A percentile compares a stretch with the other conserved stretches of the same genome.
phyloP scores from a whole-genome alignment of 768 basidiomycete genomes.

The Mycena alexandri region DNA sequence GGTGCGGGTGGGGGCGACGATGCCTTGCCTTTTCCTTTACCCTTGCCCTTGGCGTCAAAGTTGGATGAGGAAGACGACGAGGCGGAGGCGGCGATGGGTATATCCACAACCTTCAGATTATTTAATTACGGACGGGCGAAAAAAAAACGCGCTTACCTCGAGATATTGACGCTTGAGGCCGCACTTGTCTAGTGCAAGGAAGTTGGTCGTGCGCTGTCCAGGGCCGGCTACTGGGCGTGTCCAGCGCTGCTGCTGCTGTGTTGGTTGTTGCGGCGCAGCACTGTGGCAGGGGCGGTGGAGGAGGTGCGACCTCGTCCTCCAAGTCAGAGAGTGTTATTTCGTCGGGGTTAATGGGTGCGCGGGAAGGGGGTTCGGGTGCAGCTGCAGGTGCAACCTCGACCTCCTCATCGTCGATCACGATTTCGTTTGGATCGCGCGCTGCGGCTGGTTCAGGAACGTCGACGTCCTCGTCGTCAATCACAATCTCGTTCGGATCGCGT shows the following conservation, averaged over 20 bases:
- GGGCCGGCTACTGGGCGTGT: constrained; percentile 24
- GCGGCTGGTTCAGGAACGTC: neutral
- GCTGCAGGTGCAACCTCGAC: constrained; percentile 40
- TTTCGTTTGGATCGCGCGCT: constrained; percentile 15
- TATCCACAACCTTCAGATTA: constrained; percentile 73
- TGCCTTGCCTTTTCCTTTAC: constrained; percentile 13
- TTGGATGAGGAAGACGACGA: neutral
- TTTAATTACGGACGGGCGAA: neutral
- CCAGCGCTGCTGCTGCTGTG: constrained; percentile 9
- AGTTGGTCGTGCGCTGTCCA: constrained; percentile 58
- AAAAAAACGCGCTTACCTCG: constrained; percentile 64
- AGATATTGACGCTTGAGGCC: constrained; percentile 81
- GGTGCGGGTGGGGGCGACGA: constrained; percentile 38
- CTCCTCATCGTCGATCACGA: constrained; percentile 8
- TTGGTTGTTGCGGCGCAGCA: neutral
- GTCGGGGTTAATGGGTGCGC: constrained; percentile 50
- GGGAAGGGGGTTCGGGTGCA: constrained; percentile 37
- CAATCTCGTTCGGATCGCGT: constrained; percentile 27
- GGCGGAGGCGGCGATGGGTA: constrained; percentile 49
- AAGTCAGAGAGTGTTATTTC: constrained; percentile 59
- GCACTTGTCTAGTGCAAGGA: constrained; percentile 95
- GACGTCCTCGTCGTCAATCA: constrained; percentile 28
- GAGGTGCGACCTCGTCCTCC: constrained; percentile 46
- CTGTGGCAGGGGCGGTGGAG: constrained; percentile 5
- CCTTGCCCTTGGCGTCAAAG: constrained; percentile 1